Base-by-base conservation (phyloP, 2,329 filamentous ascomycete genomes). In the Epichloe uncinata region DNA sequence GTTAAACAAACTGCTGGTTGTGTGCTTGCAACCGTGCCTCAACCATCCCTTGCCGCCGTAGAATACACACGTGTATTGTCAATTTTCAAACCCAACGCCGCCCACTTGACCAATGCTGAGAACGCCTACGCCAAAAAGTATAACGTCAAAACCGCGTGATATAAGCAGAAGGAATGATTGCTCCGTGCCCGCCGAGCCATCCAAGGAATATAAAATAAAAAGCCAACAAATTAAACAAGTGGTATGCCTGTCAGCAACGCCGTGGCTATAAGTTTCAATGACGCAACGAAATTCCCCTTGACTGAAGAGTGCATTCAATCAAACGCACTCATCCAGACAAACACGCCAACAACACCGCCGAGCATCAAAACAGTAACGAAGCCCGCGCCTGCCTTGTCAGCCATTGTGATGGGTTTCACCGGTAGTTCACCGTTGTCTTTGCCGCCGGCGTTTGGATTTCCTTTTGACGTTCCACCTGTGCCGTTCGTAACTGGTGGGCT, bases 381-480 rank as follows among this genome's bases (percentile, higher is more conserved):
- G 1, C 68, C 70, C 1, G 74, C 74, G 13, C 74, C 74, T 0
- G 70, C 73, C 50, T 60, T 67, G 52, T 77, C 74, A 9, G 63
- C 70, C 3, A 60, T 62, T 1, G 71, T 73, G 8, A 74, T 63
- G 0, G 68, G 63, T 4, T 56, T 53, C 11, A 36, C 3, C 2
- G 49, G 40, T 7, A 40, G 52, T 15, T 63, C 57, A 1, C 57
- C 57, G 46, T 64, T 64, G 42, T 65, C 63, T 20, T 60, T 61
- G 33, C 46, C 56, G n/a, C 71, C 70, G 0, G 69, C 70, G 4
- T 66, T 64, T 0, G 65, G 62, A 42, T 73, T 60, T 0, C 71
- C 71, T 51, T 59, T 62, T 3, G 69, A 72, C 0, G 68, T 78
- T 41, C 78, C 79, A 13, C 77, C 78, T 1, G 70, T 74, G 0